Conservation (phyloP, 306 rosid species). For the Sicyos baderoa region DNA sequence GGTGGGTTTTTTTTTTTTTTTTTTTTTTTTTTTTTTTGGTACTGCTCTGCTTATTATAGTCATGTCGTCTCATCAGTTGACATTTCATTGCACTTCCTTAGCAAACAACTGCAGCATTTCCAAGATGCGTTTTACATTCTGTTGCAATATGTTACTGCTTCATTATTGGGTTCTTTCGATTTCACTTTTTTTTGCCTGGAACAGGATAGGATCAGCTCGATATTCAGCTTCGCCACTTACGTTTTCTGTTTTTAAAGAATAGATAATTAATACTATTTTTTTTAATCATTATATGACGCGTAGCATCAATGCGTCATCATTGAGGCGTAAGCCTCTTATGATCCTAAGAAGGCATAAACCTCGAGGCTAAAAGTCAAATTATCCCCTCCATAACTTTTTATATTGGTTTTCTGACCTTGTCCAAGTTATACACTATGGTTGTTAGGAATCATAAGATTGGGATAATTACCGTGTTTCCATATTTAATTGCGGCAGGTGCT, state of each 20-base stretch:
- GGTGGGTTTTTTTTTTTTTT: no score
- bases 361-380: no score
- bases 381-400: no score
- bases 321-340: no score
- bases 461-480: conserved; percentile 64
- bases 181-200: not conserved
- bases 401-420: conserved; percentile 15
- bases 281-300: no score
- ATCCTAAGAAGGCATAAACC: no score
- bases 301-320: no score
- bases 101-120: not conserved
- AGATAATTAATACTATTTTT: no score
- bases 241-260: not conserved
- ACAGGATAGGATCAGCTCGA: not conserved
- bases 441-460: conserved; percentile 27
- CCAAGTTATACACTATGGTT: conserved; percentile 33
- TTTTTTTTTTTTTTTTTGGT: not conserved
- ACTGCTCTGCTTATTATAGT: not conserved
- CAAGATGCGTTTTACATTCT: not conserved
- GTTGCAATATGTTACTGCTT: not conserved
- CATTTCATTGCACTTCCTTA: not conserved
- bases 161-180: not conserved
- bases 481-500: conserved; percentile 57
- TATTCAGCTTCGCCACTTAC: not conserved
- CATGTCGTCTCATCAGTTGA: not conserved